phyloP scores from a whole-genome alignment of 805 yeast species.

The Saccharomyces eubayanus region DNA sequence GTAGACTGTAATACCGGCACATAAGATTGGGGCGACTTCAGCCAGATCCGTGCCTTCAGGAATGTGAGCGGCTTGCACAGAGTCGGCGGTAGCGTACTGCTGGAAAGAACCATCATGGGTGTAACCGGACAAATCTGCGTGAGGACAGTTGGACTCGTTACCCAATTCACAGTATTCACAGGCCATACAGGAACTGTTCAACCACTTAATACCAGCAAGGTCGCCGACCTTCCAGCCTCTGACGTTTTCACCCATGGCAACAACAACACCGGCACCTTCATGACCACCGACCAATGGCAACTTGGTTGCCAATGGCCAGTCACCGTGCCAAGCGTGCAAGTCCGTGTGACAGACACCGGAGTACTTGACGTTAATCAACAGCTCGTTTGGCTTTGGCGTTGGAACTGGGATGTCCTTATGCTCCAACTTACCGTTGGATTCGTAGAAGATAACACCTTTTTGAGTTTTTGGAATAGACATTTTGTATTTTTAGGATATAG shows the following conservation, averaged over 20 bases:
- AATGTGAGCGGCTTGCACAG: conserved; percentile 53
- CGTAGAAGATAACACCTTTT: conserved; percentile 44
- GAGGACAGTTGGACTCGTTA: conserved; percentile 56
- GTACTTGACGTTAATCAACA: conserved; percentile 58
- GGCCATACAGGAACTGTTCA: conserved; percentile 55
- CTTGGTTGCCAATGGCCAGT: conserved; percentile 54
- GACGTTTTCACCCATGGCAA: conserved; percentile 52
- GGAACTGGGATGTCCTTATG: conserved; percentile 52
- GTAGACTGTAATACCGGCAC: conserved; percentile 64
- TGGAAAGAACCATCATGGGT: conserved; percentile 66
- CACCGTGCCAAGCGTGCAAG: conserved; percentile 68
- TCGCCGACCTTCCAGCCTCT: conserved; percentile 57
- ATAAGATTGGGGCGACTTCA: conserved; percentile 52
- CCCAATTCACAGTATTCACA: conserved; percentile 57
- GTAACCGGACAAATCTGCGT: conserved; percentile 66
- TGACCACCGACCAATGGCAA: conserved; percentile 65
- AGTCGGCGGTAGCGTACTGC: conserved; percentile 58
- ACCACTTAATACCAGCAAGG: conserved; percentile 61
- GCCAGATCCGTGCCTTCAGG: conserved; percentile 49
- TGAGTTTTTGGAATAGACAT: conserved; percentile 38
- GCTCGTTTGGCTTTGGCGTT: conserved; percentile 53
- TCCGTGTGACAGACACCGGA: conserved; percentile 73
- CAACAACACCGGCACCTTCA: conserved; percentile 68
- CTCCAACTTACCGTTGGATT: conserved; percentile 34
- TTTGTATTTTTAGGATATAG: background rate